phyloP scores from a whole-genome alignment of 1,284 basidiomycete species.

The Inonotus hispidus region DNA sequence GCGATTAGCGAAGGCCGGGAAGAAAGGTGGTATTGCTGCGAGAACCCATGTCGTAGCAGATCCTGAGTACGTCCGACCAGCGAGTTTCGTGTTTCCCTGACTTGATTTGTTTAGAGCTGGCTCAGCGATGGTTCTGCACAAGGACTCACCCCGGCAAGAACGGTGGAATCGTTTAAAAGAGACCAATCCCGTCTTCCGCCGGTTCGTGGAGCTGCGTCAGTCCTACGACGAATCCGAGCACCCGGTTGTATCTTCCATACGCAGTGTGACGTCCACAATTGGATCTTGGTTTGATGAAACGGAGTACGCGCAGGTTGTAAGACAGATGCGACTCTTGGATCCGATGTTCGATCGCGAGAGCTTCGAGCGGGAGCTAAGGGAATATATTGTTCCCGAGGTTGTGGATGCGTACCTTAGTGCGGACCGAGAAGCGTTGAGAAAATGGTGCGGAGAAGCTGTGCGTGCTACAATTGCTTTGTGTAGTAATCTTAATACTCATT shows the following conservation, averaged over 20 bases:
- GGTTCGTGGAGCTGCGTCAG: conserved; percentile 56
- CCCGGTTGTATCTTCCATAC: conserved; percentile 76
- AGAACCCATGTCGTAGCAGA: conserved; percentile 56
- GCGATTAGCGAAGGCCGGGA: conserved; percentile 80
- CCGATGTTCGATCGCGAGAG: conserved; percentile 81
- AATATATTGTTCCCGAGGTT: conserved; percentile 97
- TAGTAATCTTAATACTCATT: not conserved
- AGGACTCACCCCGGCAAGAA: conserved; percentile 71
- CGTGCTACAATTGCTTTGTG: conserved; percentile 30
- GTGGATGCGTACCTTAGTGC: conserved; percentile 94
- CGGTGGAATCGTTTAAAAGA: conserved; percentile 72
- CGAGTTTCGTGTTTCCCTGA: not conserved
- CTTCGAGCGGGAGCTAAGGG: conserved; percentile 88
- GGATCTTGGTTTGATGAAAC: conserved; percentile 95
- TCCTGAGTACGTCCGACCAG: conserved; percentile 58
- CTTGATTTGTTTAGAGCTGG: conserved; percentile 59
- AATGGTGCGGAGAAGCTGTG: conserved; percentile 96
- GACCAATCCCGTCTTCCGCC: conserved; percentile 67
- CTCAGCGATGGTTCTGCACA: conserved; percentile 76
- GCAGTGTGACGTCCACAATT: conserved; percentile 81
- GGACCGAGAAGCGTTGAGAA: conserved; percentile 78
- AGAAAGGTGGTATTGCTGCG: conserved; percentile 47
- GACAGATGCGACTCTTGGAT: conserved; percentile 83
- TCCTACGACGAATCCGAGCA: conserved; percentile 93
- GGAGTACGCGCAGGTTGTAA: conserved; percentile 91